Conservation (phyloP, 1,284 basidiomycete genomes). For the Ustilago shanxiensis region DNA sequence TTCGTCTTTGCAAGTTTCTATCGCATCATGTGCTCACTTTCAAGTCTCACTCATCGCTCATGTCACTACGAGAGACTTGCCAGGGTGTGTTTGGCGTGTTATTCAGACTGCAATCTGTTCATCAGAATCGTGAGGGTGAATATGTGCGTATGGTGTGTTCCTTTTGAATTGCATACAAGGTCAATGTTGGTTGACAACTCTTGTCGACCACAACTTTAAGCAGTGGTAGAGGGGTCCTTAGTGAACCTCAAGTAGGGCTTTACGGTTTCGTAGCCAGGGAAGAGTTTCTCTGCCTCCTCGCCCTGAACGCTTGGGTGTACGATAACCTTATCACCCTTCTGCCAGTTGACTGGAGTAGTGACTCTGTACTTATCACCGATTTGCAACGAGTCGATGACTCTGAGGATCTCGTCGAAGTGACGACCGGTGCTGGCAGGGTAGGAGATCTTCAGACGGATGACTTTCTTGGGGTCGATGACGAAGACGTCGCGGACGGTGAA, state of each 20-base stretch:
- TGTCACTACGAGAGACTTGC: not conserved
- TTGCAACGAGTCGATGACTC: slow-evolving; percentile 88
- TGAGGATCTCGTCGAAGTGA: slow-evolving; percentile 83
- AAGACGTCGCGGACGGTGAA: slow-evolving; percentile 74
- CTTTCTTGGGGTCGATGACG: slow-evolving; percentile 68
- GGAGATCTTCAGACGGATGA: slow-evolving; percentile 81
- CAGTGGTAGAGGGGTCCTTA: slow-evolving; percentile 57
- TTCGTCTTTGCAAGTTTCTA: not conserved
- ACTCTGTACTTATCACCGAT: slow-evolving; percentile 79
- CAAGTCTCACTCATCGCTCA: too few species aligned
- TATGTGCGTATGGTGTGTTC: too few species aligned
- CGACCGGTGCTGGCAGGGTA: slow-evolving; percentile 76
- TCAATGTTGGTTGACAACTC: too few species aligned
- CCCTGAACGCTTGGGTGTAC: slow-evolving; percentile 88
- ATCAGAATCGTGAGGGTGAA: too few species aligned
- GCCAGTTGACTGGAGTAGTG: slow-evolving; percentile 89
- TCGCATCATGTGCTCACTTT: too few species aligned
- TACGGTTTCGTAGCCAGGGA: slow-evolving; percentile 76
- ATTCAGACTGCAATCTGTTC: too few species aligned
- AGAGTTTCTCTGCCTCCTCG: slow-evolving; percentile 88
- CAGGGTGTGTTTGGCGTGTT: too few species aligned
- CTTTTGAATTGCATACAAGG: too few species aligned
- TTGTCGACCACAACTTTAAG: slow-evolving; percentile 8
- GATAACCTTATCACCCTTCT: slow-evolving; percentile 91
- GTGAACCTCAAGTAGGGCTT: slow-evolving; percentile 74